Base-by-base conservation (phyloP, 2,329 filamentous ascomycete genomes). In the Alternaria atra region DNA sequence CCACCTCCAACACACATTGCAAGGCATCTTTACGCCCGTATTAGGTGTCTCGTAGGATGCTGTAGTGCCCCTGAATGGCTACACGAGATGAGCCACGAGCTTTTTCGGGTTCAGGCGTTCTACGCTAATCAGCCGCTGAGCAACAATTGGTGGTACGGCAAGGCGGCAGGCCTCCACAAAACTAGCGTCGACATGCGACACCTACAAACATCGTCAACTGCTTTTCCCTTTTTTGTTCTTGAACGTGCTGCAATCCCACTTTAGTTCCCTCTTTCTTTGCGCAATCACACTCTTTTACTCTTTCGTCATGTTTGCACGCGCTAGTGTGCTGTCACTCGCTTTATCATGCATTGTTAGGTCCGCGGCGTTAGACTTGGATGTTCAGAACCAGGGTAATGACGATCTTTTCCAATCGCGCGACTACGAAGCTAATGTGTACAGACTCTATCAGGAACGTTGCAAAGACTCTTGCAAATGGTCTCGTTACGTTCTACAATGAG, bases 381-480 rank as follows among this genome's bases (percentile, higher is more conserved):
- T 67, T 2, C 60, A 62, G n/a, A 70, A 57, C 34, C 53, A 64
- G 39, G 65, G 69, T 72, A 48, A 43, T 52, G 6, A 1, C 8
- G n/a, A 32, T 32, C 27, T 17, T 29, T 8, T 34, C n/a, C 10
- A 9, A 30, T 17, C 20, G n/a, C 46, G 32, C 17, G 37, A 15
- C 20, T 5, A 13, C 8, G 29, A 7, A 6, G n/a, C 35, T 60
- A 34, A 67, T 7, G 6, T 15, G 7, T 52, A 23, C 32, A 71
- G 72, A 73, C 12, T 74, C 73, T 1, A 70, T 76, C 47, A 70
- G 68, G 50, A 61, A 56, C 10, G 55, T 46, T 6, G 68, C 73
- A 10, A 68, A 68, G 35, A 62, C 64, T 4, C 59, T 75, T 32
- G 73, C 73, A 2, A 52, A 55, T 13, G 62, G 61, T 10, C 64